Base-by-base conservation (phyloP, 2,329 filamentous ascomycete species). In the Bretziella fagacearum region DNA sequence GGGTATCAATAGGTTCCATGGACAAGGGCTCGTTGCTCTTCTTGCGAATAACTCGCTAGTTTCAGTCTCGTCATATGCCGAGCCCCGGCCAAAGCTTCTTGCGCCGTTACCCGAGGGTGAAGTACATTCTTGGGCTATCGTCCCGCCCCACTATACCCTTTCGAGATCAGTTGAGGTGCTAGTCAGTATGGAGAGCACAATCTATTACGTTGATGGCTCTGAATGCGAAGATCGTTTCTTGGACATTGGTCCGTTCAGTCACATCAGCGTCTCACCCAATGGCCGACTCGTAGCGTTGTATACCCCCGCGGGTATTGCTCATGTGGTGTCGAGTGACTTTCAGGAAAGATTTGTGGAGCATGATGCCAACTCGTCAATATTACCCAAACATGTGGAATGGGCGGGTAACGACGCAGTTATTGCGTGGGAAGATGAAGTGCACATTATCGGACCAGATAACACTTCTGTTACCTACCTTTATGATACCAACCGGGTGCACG, bases 401-500 rank as follows among this genome's bases (percentile, higher is more conserved):
- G 98, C 91, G 60, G 91, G 91, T 4, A 89, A 91, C 56, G 89
- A 96, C 61, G 85, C 87, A 11, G 82, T 94, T 23, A 77, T 98
- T 55, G 87, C 87, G 0, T 98, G 91, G 91, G 91, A 96, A 58
- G 91, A 98, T 58, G 91, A 98, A 61, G 80, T 98, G 3, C 91
- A 95, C 58, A 71, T 98, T 23, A 81, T 98, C 51, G 91, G 89
- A 0, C 85, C 86, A 0, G 81, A 79, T 30, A 84, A 84, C 36
- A 74, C 81, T 7, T 78, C 81, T 4, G 77, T 66, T 35, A 79
- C 76, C 52, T 91, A 86, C 60, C 89, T 86, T 55, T 96, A 96
- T 60, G 86, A 96, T 57, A 83, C 81, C 23, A 84, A 81, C 6
- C 79, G 84, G 52, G 81, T 98, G 10, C 91, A 96, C 60, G 71